Evolutionary conservation across 352 stramenopile genomes (phyloP), one percentile per base, ranked within the genome.

Genomic region (Pythium coloratum): DNA sequence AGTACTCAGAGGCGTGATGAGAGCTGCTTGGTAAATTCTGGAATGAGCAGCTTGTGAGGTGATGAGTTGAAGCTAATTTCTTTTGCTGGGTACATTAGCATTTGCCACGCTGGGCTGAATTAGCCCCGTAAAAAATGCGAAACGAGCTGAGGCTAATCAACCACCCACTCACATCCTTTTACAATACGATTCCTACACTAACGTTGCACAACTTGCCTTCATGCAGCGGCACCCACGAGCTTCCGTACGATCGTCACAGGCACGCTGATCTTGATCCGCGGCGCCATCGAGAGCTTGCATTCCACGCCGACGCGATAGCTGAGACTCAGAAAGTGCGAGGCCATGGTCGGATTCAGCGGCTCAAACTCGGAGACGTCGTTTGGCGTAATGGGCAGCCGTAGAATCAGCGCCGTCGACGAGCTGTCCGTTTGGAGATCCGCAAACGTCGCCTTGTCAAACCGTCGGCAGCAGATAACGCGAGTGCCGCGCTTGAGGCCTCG

Each of bases 281-380:
- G 50, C 1, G 28, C 51, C 61, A 67, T 56, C 16, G 51, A 49
- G 3, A 67, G 49, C 24, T 50, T 54, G 18, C 40, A 50, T 32
- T 61, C 53, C 12, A 67, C 51, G 12, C 26, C 50, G 24, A 67
- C 61, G 28, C 61, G 61, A 36, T 67, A 67, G 42, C 53, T 61
- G 2, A 67, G 26, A 4, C 30, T 28, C 26, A 57, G 12, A 18
- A 62, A 62, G 54, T 56, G 28, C 24, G 54, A 63, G 8, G 12
- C 53, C 62, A 63, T 63, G 18, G 62, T 69, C 7, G 62, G 62
- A 13, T 44, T 60, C 16, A 69, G 34, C 20, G 28, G 34, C 3
- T 49, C 44, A 14, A 50, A 40, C 6, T 61, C 57, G 0, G n/a
- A 55, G n/a, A 62, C 6, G 9, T 61, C 42, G 16, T 59, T 54